These are phyloP conservation scores for Fusarium pininemorale DNA, from an alignment of 2,329 filamentous ascomycete genomes.

Conservation along the genomic window DNA sequence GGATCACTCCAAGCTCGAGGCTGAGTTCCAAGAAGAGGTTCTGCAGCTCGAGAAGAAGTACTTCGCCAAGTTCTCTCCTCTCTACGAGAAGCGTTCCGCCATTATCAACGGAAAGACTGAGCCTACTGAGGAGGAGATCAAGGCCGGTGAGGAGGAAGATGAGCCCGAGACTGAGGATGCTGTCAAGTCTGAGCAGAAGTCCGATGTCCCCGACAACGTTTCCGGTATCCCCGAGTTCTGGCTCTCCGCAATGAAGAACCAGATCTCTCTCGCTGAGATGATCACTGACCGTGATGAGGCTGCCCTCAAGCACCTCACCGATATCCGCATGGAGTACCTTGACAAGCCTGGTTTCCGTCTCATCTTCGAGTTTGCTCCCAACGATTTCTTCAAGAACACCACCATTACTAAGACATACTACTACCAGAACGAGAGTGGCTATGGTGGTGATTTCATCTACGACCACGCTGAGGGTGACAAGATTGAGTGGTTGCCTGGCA, in stretches of 20 bases:
- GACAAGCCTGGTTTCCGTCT: slow-evolving; percentile 98
- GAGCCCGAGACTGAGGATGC: slow-evolving; percentile 76
- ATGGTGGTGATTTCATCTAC: slow-evolving; percentile 99
- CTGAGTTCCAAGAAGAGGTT: slow-evolving; percentile 98
- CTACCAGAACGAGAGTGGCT: slow-evolving; percentile 98
- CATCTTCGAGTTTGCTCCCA: slow-evolving; percentile 95
- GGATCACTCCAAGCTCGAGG: slow-evolving; percentile 97
- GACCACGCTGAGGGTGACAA: slow-evolving; percentile 98
- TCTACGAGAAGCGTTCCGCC: slow-evolving; percentile 92
- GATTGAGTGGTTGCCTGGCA: slow-evolving; percentile 94
- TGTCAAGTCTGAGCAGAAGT: slow-evolving; percentile 65
- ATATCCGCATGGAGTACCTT: slow-evolving; percentile 99
- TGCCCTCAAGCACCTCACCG: slow-evolving; percentile 86
- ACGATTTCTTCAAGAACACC: slow-evolving; percentile 98
- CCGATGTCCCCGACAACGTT: slow-evolving; percentile 64
- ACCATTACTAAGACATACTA: slow-evolving; percentile 97
- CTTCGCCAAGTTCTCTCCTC: slow-evolving; percentile 96
- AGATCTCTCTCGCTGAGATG: slow-evolving; percentile 95
- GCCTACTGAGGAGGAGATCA: slow-evolving; percentile 86
- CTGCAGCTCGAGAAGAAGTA: slow-evolving; percentile 99
- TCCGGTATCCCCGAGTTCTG: slow-evolving; percentile 98
- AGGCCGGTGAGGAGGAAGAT: slow-evolving; percentile 83
- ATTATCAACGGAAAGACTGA: slow-evolving; percentile 91
- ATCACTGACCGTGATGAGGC: slow-evolving; percentile 97
- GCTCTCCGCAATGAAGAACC: slow-evolving; percentile 99